These are phyloP conservation scores for Yamadazyma trypodendri DNA, from an alignment of 1,139 yeast genomes.

Conservation along the genomic window DNA sequence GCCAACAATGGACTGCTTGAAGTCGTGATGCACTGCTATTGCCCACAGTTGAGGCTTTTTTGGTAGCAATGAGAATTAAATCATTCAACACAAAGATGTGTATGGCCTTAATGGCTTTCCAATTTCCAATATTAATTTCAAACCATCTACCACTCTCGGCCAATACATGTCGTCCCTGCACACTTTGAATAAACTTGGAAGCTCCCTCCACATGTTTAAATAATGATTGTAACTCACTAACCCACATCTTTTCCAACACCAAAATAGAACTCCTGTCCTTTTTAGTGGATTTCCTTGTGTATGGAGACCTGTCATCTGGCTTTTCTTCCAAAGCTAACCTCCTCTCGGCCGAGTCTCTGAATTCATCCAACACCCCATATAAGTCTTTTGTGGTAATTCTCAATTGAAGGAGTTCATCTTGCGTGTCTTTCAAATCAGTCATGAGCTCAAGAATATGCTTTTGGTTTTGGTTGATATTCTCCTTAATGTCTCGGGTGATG, in stretches of 20 bases:
- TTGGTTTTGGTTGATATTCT: constrained; percentile 68
- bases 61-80: constrained; percentile 69
- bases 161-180: constrained; percentile 80
- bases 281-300: constrained; percentile 17
- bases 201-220: constrained; percentile 90
- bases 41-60: constrained; percentile 36
- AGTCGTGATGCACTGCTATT: constrained; percentile 32
- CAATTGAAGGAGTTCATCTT: constrained; percentile 60
- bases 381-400: constrained; percentile 62
- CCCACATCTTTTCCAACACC: constrained; percentile 80
- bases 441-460: constrained; percentile 70
- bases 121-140: constrained; percentile 83
- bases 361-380: constrained; percentile 61
- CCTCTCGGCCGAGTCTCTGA: constrained; percentile 68
- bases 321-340: constrained; percentile 46
- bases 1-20: constrained; percentile 80
- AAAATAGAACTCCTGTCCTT: constrained; percentile 69
- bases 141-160: constrained; percentile 85
- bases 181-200: constrained; percentile 71
- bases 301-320: constrained; percentile 12
- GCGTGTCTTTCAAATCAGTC: constrained; percentile 60
- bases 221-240: constrained; percentile 64
- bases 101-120: constrained; percentile 76
- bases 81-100: constrained; percentile 81
- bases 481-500: constrained; percentile 64